Evolutionary conservation across 2,329 filamentous ascomycete species (phyloP).

Genomic region (Arthrobotrys conoides): DNA sequence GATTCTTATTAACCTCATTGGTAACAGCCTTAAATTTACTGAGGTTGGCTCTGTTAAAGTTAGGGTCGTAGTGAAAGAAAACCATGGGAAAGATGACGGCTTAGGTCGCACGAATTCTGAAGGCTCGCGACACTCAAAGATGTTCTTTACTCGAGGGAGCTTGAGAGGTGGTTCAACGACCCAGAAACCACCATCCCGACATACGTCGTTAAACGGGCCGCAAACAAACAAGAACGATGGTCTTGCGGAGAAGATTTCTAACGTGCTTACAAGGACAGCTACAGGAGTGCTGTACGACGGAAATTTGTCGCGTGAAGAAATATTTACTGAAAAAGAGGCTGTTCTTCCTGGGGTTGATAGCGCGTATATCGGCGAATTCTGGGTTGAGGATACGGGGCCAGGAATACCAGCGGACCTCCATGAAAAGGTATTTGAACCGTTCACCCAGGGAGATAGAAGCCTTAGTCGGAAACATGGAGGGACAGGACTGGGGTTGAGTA

Average conservation of each 20-base stretch:
- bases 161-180: constrained; percentile 28
- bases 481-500: constrained; percentile 88
- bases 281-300: constrained; percentile 22
- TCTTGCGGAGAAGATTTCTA: constrained; percentile 49
- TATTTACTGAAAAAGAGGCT: constrained; percentile 36
- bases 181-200: constrained; percentile 45
- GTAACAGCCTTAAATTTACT: constrained; percentile 93
- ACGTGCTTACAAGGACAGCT: constrained; percentile 36
- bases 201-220: constrained; percentile 34
- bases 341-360: constrained; percentile 18
- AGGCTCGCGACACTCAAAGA: constrained; percentile 51
- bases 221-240: constrained; percentile 21
- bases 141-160: constrained; percentile 34
- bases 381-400: constrained; percentile 88
- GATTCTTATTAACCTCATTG: constrained; percentile 93
- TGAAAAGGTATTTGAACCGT: constrained; percentile 89
- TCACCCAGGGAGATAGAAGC: constrained; percentile 91
- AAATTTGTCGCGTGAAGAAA: constrained; percentile 41
- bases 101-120: constrained; percentile 52
- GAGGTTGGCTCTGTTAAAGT: constrained; percentile 81
- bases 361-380: constrained; percentile 84
- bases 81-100: constrained; percentile 31
- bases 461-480: constrained; percentile 91
- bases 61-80: constrained; percentile 70
- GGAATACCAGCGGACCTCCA: constrained; percentile 85